Base-by-base conservation (phyloP, 495 filamentous ascomycete genomes). In the Xylaria grammica region DNA sequence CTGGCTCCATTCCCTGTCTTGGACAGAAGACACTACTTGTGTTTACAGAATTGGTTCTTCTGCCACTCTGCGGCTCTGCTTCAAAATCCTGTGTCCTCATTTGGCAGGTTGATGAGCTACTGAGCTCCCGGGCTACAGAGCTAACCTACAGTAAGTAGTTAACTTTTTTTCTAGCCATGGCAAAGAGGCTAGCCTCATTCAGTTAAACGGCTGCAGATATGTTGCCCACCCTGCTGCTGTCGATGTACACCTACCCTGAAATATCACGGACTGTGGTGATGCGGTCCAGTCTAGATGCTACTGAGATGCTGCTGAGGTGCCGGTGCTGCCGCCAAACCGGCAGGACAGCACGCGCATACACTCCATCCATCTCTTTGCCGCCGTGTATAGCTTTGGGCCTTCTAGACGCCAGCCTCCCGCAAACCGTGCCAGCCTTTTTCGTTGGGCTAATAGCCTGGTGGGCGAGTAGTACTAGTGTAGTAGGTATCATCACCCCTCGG, bases 11-110 rank as follows among this genome's bases (percentile, higher is more conserved):
- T 62, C 17, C 59, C 44, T 50, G 32, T 60, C 58, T 60, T 50
- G 58, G 44, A 51, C 58, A 22, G 40, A 40, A 44, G 45, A 42
- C 20, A 60, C 45, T 40, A 50, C 32, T 7, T 5, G 44, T 15
- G n/a, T 48, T 59, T 59, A 59, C 56, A 46, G 27, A 48, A 51
- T 60, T 0, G 32, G 45, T 38, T 34, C 6, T 34, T 60, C 40
- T 49, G 58, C 30, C 32, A 55, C 60, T 45, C 38, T 52, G 60
- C 60, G 48, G 60, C 60, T 63, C 60, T 63, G 60, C 60, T 53
- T 62, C 27, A 24, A 5, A 46, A 5, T 54, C 36, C 30, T 17
- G 22, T 36, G 24, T 26, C 34, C 27, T 52, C 19, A 44, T 29
- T 40, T 45, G 40, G 60, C 40, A 29, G 11, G 32, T n/a, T 46